Evolutionary conservation across 1,284 basidiomycete genomes (phyloP).

Genomic region (Heterobasidion parviporum): DNA sequence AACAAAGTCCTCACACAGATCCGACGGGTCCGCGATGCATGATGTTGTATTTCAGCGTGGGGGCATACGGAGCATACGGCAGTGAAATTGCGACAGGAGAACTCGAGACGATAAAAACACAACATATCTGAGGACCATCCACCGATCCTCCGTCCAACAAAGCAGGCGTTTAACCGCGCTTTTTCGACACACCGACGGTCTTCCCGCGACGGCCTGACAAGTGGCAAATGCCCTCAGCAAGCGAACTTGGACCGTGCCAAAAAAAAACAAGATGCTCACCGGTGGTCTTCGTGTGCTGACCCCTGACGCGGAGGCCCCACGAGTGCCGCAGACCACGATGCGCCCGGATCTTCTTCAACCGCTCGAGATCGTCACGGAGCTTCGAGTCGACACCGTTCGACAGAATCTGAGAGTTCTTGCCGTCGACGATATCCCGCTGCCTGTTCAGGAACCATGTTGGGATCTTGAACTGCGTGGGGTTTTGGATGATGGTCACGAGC

Average conservation of each 20-base stretch:
- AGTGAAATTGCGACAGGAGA: background rate
- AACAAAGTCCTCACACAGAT: no score
- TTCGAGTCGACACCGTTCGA: constrained; percentile 99
- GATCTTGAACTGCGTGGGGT: constrained; percentile 99
- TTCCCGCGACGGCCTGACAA: constrained; percentile 74
- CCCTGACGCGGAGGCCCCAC: constrained; percentile 93
- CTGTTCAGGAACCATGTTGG: constrained; percentile 99
- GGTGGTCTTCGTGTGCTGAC: constrained; percentile 99
- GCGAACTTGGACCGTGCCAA: background rate
- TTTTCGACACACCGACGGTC: constrained; percentile 91
- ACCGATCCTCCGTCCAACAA: background rate
- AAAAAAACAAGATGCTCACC: constrained; percentile 39
- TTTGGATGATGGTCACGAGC: constrained; percentile 99
- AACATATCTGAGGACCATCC: background rate
- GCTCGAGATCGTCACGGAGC: constrained; percentile 96
- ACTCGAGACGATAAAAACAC: background rate
- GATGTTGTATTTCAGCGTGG: background rate
- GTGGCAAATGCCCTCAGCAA: background rate
- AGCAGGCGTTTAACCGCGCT: constrained; percentile 59
- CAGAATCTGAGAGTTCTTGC: constrained; percentile 94
- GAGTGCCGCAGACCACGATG: constrained; percentile 98
- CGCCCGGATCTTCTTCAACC: constrained; percentile 98
- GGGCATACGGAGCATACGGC: background rate
- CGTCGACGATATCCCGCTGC: constrained; percentile 96
- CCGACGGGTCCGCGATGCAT: no score